Conservation (phyloP, 805 yeast species). For the Kuraishia molischiana region DNA sequence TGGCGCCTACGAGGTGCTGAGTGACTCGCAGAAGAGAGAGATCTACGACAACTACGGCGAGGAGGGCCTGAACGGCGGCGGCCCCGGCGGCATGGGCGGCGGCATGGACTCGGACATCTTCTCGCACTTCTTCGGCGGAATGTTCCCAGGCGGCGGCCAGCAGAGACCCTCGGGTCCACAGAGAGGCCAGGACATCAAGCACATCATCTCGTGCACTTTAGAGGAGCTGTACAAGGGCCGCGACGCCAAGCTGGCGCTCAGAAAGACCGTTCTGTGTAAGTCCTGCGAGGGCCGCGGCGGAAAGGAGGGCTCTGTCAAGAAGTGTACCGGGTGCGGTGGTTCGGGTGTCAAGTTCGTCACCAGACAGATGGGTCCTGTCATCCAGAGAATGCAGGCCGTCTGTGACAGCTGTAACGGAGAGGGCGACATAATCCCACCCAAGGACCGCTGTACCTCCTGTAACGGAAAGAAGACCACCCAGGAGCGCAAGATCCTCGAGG, state of each 20-base stretch:
- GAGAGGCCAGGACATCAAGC: constrained; percentile 86
- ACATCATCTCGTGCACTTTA: constrained; percentile 72
- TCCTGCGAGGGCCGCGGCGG: constrained; percentile 95
- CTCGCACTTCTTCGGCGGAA: constrained; percentile 50
- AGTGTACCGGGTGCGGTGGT: constrained; percentile 85
- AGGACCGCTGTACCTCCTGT: constrained; percentile 84
- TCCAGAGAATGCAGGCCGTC: constrained; percentile 92
- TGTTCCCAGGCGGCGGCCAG: constrained; percentile 51
- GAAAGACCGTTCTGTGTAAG: constrained; percentile 83
- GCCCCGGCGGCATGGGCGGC: constrained; percentile 51
- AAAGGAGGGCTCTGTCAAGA: constrained; percentile 79
- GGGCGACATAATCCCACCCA: constrained; percentile 80
- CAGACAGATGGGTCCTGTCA: constrained; percentile 99
- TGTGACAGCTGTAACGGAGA: constrained; percentile 91
- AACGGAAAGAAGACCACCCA: constrained; percentile 77
- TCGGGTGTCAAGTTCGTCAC: constrained; percentile 85
- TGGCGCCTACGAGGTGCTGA: constrained; percentile 78
- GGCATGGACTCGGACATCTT: constrained; percentile 47
- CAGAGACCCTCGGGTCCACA: constrained; percentile 75
- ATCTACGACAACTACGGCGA: constrained; percentile 85
- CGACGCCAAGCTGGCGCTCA: constrained; percentile 86
- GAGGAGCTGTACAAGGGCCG: constrained; percentile 94
- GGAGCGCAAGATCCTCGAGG: constrained; percentile 91
- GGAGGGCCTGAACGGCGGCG: constrained; percentile 82
- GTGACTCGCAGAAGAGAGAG: constrained; percentile 83